Conservation (phyloP, 2,329 filamentous ascomycete genomes). For the Ascocoryne sarcoides region DNA sequence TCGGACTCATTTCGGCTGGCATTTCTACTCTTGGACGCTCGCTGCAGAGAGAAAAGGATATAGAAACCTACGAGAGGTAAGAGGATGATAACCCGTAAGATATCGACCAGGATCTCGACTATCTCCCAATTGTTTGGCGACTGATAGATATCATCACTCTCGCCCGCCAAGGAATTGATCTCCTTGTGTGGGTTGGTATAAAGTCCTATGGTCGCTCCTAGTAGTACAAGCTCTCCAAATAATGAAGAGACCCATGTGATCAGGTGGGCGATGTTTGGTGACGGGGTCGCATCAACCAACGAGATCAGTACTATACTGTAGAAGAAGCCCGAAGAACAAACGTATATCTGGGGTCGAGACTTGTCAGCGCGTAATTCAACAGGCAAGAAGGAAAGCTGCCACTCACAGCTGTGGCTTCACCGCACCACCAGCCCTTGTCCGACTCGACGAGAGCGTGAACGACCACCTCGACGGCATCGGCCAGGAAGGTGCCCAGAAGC, state of each 20-base stretch:
- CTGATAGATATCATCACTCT: constrained; percentile 31
- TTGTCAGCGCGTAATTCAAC: constrained; percentile 8
- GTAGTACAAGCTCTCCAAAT: constrained; percentile 63
- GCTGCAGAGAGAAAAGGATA: constrained; percentile 37
- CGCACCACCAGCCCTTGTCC: constrained; percentile 71
- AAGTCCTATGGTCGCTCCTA: constrained; percentile 58
- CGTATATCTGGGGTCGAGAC: constrained; percentile 57
- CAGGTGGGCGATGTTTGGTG: constrained; percentile 72
- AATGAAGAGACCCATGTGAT: constrained; percentile 68
- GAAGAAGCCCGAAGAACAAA: constrained; percentile 77
- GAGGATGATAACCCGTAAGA: constrained; percentile 60
- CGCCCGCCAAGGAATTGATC: constrained; percentile 35
- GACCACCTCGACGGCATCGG: constrained; percentile 64
- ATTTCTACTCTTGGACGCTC: constrained; percentile 15
- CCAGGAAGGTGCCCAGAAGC: constrained; percentile 67
- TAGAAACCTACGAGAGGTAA: constrained; percentile 47
- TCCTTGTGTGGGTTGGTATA: constrained; percentile 59
- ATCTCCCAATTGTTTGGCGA: constrained; percentile 46
- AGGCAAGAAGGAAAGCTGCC: constrained; percentile 1
- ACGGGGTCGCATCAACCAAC: constrained; percentile 72
- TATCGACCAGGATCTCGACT: constrained; percentile 56
- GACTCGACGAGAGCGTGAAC: constrained; percentile 61
- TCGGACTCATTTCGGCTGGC: constrained; percentile 19
- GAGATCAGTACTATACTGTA: constrained; percentile 81
- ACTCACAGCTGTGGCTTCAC: constrained; percentile 66